A percentile compares a stretch with the other conserved stretches of the same genome.
Evolutionary conservation across 169 alveolate genomes (phyloP).

Genomic region (Babesia divergens): DNA sequence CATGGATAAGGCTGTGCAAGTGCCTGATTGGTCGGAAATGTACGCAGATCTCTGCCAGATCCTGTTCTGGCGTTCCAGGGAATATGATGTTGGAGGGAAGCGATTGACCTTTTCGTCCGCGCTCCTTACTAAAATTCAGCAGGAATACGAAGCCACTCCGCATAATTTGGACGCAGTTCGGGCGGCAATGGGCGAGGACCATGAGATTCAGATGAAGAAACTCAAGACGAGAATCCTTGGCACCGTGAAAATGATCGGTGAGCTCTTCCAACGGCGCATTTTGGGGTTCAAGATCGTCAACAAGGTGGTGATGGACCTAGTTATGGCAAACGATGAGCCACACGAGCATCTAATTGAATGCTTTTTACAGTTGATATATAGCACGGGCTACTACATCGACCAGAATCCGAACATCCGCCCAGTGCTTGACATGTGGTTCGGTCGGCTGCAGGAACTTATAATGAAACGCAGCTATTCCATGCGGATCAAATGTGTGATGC

Average conservation of each 20-base stretch:
- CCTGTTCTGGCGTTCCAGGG: constrained; percentile 78
- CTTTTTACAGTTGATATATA: constrained; percentile 81
- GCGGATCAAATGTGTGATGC: constrained; percentile 84
- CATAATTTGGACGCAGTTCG: constrained; percentile 70
- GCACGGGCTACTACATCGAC: constrained; percentile 87
- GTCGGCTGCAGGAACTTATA: constrained; percentile 83
- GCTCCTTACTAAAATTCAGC: constrained; percentile 70
- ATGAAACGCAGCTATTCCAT: constrained; percentile 78
- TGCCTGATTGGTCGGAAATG: constrained; percentile 91
- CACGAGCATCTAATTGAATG: constrained; percentile 88
- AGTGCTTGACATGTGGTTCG: constrained; percentile 88
- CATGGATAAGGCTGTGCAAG: constrained; percentile 84
- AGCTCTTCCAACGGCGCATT: constrained; percentile 83
- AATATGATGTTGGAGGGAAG: constrained; percentile 71
- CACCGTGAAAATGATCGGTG: constrained; percentile 87
- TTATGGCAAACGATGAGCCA: constrained; percentile 82
- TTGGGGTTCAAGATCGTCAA: constrained; percentile 83
- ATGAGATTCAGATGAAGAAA: constrained; percentile 60
- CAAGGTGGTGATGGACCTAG: constrained; percentile 85
- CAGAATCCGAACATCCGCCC: constrained; percentile 79
- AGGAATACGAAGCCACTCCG: constrained; percentile 73
- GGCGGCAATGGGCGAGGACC: constrained; percentile 53
- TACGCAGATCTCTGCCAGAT: constrained; percentile 88
- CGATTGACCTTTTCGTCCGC: constrained; percentile 73
- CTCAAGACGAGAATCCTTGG: constrained; percentile 83